phyloP scores from a whole-genome alignment of 2,329 filamentous ascomycete species.

The Colletotrichum tamarilloi region DNA sequence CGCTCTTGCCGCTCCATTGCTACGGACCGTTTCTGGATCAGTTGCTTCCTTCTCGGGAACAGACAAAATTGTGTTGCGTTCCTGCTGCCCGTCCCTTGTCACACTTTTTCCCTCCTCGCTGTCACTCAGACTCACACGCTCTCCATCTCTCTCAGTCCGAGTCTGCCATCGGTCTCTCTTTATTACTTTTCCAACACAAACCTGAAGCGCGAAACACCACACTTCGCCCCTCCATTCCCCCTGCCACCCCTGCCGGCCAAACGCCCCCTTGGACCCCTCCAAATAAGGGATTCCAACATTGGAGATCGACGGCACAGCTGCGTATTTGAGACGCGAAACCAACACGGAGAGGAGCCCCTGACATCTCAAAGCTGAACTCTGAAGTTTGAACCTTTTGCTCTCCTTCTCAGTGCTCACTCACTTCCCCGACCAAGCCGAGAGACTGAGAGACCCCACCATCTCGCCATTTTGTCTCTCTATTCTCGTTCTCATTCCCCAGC shows the following conservation, averaged over 20 bases:
- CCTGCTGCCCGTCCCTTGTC: slow-evolving; percentile 13
- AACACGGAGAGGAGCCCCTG: slow-evolving; percentile 33
- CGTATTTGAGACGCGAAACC: slow-evolving; percentile 35
- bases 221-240: slow-evolving; percentile 35
- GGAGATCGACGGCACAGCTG: slow-evolving; percentile 31
- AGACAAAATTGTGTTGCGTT: slow-evolving; percentile 28
- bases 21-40: not conserved
- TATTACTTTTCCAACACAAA: slow-evolving; percentile 30
- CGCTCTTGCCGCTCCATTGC: not conserved
- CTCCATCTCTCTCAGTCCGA: not conserved
- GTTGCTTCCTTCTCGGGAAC: not conserved
- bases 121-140: not conserved
- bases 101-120: not conserved
- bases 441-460: not conserved
- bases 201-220: slow-evolving; percentile 34
- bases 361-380: slow-evolving; percentile 31
- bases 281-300: slow-evolving; percentile 34
- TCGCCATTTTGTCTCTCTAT: slow-evolving; percentile 1
- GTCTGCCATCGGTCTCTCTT: not conserved
- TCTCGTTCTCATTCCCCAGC: not conserved
- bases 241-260: slow-evolving; percentile 4
- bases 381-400: not conserved
- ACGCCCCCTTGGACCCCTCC: slow-evolving; percentile 32
- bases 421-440: not conserved
- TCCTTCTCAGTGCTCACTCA: not conserved